phyloP scores from a whole-genome alignment of 768 basidiomycete species.

The Mycena pura region DNA sequence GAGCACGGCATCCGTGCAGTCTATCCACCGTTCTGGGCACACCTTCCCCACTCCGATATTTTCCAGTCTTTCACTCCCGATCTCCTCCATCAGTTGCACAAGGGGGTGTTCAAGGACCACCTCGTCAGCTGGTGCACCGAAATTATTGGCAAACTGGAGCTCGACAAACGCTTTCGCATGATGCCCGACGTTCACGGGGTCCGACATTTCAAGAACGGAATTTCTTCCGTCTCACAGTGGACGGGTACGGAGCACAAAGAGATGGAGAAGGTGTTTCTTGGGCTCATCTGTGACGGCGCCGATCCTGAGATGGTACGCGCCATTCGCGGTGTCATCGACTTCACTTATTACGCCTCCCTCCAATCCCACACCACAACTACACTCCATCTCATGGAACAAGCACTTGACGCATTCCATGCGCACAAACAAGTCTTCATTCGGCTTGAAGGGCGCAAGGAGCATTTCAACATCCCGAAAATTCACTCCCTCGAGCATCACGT shows the following conservation, averaged over 20 bases:
- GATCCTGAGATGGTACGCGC: slow-evolving; percentile 18
- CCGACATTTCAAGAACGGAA: slow-evolving; percentile 35
- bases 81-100: slow-evolving; percentile 55
- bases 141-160: slow-evolving; percentile 33
- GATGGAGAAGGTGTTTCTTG: slow-evolving; percentile 36
- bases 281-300: slow-evolving; percentile 30
- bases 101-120: slow-evolving; percentile 56
- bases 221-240: slow-evolving; percentile 41
- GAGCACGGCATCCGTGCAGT: too few relatives aligned
- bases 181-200: slow-evolving; percentile 38
- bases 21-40: too few relatives aligned
- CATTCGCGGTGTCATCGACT: slow-evolving; percentile 33
- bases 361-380: slow-evolving; percentile 29
- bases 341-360: slow-evolving; percentile 34
- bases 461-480: slow-evolving; percentile 46
- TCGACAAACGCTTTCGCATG: slow-evolving; percentile 40
- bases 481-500: slow-evolving; percentile 38
- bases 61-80: slow-evolving; percentile 48
- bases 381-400: slow-evolving; percentile 26
- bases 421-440: slow-evolving; percentile 35
- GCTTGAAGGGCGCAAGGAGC: slow-evolving; percentile 19
- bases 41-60: too few relatives aligned
- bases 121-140: too few relatives aligned
- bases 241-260: slow-evolving; percentile 41
- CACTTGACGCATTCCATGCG: slow-evolving; percentile 33